Base-by-base conservation (phyloP, 805 yeast species). In the Starmera pachycereana region DNA sequence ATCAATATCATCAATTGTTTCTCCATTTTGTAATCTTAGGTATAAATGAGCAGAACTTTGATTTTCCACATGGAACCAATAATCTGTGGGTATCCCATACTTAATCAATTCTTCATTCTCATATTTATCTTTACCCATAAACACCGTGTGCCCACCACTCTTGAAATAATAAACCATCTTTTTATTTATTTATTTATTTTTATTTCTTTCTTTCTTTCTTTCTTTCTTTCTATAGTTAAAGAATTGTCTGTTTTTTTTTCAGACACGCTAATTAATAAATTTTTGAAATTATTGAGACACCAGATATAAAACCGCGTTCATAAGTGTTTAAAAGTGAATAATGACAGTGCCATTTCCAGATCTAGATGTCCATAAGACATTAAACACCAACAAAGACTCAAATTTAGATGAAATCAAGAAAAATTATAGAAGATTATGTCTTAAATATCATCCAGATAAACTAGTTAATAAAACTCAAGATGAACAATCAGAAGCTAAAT, bases 51-150 rank as follows among this genome's bases (percentile, higher is more conserved):
- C 92, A 35, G 87, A 78, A 4, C 87, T 78, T 37, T 76, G 65
- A 47, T 78, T 80, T 48, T 81, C 89, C 8, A 81, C 87, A 57
- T 83, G 94, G 52, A 85, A 84, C 90, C 94, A 84, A 4, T 81
- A 62, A 54, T 82, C 79, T 42, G 72, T 72, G 22, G 76, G 77
- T 44, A 72, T 70, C 1, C 89, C 84, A 49, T 74, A 71, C 53
- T 75, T 76, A 41, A 84, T 72, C 39, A 78, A 55, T 19, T 62
- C 58, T 48, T 75, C 81, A 48, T 77, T 84, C 60, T 85, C 94
- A 39, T 68, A 65, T 57, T 81, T 82, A 55, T 85, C 84, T 51
- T 71, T 76, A 4, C 94, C 94, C 78, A 81, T 77, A 49, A 76
- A 80, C 7, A 80, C 56, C 25, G 52, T 48, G 32, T 68, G 52